Evolutionary conservation across 208 protist species (phyloP).

Genomic region (Trypanosoma congolense): DNA sequence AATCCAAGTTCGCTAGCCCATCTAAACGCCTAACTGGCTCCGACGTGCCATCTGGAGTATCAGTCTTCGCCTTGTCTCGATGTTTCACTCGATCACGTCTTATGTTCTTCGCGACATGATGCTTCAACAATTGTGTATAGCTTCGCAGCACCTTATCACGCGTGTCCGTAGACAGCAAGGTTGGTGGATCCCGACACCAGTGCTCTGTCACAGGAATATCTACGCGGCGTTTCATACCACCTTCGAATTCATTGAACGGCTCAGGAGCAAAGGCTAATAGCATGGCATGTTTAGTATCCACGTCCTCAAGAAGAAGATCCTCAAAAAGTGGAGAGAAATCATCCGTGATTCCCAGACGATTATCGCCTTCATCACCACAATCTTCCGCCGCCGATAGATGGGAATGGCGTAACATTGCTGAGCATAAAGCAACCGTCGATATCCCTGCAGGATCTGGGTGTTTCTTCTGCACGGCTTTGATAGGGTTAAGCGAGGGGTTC

Average conservation of each 20-base stretch:
- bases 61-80: slow-evolving; percentile 6
- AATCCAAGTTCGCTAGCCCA: slow-evolving; percentile 95
- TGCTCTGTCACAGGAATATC: slow-evolving; percentile 99
- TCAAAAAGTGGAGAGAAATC: slow-evolving; percentile 81
- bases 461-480: slow-evolving; percentile 75
- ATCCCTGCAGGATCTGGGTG: slow-evolving; percentile 35
- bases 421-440: slow-evolving; percentile 25
- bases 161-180: slow-evolving; percentile 46
- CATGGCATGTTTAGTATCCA: slow-evolving; percentile 92
- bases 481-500: slow-evolving; percentile 98
- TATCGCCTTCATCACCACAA: slow-evolving; percentile 6
- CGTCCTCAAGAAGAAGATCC: slow-evolving; percentile 88
- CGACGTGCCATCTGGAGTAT: slow-evolving; percentile 5
- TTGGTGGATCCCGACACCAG: slow-evolving; percentile 97
- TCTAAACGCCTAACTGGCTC: slow-evolving; percentile 78
- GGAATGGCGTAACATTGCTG: slow-evolving; percentile 28
- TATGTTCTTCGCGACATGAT: slow-evolving; percentile 98
- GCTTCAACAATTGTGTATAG: slow-evolving; percentile 99
- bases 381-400: slow-evolving; percentile 18
- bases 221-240: slow-evolving; percentile 92
- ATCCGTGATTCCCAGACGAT: slow-evolving; percentile 36
- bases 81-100: slow-evolving; percentile 83
- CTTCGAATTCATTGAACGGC: slow-evolving; percentile 96
- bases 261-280: slow-evolving; percentile 96
- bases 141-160: slow-evolving; percentile 95